Conservation (phyloP, 768 basidiomycete genomes). For the Collybiopsis luxurians region DNA sequence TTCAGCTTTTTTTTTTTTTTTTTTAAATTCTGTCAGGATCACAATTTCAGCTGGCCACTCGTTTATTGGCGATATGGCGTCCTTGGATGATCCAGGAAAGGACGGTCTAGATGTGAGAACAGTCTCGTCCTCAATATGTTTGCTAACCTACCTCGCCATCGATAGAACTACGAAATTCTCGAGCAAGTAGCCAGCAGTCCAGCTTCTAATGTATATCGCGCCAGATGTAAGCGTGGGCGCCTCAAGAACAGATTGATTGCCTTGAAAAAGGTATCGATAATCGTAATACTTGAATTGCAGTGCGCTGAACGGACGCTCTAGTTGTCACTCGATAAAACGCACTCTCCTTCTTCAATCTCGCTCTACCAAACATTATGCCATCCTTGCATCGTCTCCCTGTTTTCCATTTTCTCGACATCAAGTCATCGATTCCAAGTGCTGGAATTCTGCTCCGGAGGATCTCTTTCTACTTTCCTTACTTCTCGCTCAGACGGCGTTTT, state of each 20-base stretch:
- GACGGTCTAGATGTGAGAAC: neutral
- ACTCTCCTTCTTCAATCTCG: slow-evolving; percentile 13
- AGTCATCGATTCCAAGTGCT: slow-evolving; percentile 35
- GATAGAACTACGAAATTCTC: slow-evolving; percentile 38
- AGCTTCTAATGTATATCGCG: slow-evolving; percentile 32
- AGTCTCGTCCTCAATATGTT: neutral
- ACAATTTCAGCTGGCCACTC: too few relatives aligned
- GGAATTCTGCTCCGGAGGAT: slow-evolving; percentile 44
- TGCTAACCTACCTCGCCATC: neutral
- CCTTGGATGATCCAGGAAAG: neutral
- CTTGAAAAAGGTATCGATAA: slow-evolving; percentile 36
- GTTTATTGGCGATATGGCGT: neutral
- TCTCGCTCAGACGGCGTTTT: slow-evolving; percentile 20
- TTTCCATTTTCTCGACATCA: slow-evolving; percentile 35
- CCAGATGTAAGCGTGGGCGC: slow-evolving; percentile 42
- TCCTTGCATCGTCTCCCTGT: slow-evolving; percentile 45
- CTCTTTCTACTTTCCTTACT: slow-evolving; percentile 28
- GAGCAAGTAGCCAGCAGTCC: slow-evolving; percentile 27
- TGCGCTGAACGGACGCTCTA: slow-evolving; percentile 4
- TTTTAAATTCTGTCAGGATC: too few relatives aligned
- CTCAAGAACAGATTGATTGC: slow-evolving; percentile 40
- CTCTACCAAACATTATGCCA: slow-evolving; percentile 45
- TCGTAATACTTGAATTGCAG: neutral
- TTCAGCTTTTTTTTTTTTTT: too few relatives aligned
- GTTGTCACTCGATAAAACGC: neutral